Evolutionary conservation across 306 rosid genomes (phyloP), one percentile per base, ranked within the genome.

Genomic region (Malus sylvestris): DNA sequence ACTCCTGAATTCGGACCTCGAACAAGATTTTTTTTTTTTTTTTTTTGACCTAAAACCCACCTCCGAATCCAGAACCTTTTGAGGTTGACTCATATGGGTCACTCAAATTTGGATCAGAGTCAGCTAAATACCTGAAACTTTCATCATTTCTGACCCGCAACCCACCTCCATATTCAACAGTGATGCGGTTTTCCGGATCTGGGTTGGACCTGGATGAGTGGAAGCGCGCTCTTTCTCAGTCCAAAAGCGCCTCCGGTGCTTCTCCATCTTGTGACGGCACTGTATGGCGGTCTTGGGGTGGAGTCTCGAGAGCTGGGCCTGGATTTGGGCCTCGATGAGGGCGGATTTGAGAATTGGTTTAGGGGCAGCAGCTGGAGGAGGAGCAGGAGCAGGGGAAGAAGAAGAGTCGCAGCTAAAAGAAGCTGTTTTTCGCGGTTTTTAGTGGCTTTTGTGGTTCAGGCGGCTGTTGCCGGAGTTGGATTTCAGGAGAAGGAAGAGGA

Each of bases 191-290:
- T 63, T 63, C 68, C 68, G 12, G 42, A 63, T 32, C 22, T 5
- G 40, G 68, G 23, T 32, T 19, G 19, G 92, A 3, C 92, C 55
- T 10, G 84, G 72, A 0, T 88, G 89, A 65, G 80, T 57, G 19
- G 83, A 72, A 8, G 87, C 91, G 4, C 89, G 89, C 40, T 88
- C 93, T 58, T 85, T 78, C 84, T 92, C 97, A 29, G 90, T 83
- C 8, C 93, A 88, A 81, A 87, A 92, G 9, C 93, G 93, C 59
- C 88, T 92, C 0, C 97, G 82, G 8, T 90, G 91, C 13, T 90
- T 90, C 75, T 90, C 97, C 96, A 92, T 92, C 76, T 92, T 92
- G 73, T 90, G 93, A 29, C 91, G 97, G 76, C 97, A 92, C 87
- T 90, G 96, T 7, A 88, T 87, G 82, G 97, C 89, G 35, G 96